These are phyloP conservation scores for Leucaena leucocephala DNA, from an alignment of 306 rosid species.

Conservation along the genomic window DNA sequence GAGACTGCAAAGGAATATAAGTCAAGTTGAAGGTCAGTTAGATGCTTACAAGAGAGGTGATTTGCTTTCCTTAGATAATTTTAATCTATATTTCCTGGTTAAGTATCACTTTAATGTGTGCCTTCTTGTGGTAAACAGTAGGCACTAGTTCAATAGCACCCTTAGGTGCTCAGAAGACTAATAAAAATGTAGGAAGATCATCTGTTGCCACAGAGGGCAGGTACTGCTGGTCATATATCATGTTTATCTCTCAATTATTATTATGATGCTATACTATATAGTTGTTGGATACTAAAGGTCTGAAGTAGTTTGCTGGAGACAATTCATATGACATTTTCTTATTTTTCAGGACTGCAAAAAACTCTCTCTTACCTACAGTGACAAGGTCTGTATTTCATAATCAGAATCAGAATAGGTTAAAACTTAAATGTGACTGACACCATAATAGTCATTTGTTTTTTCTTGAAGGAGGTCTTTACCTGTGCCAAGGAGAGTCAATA, in stretches of 20 bases:
- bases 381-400: slow-evolving; percentile 55
- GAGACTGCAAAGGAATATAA: slow-evolving; percentile 40
- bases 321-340: slow-evolving; percentile 17
- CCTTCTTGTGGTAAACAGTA: slow-evolving; percentile 11
- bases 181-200: slow-evolving; percentile 43
- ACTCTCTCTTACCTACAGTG: slow-evolving; percentile 45
- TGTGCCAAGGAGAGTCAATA: slow-evolving; percentile 53
- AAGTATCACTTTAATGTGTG: slow-evolving; percentile 17
- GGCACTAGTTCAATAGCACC: slow-evolving; percentile 43
- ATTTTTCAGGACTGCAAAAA: slow-evolving; percentile 52
- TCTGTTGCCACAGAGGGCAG: slow-evolving; percentile 56
- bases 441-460: slow-evolving; percentile 35
- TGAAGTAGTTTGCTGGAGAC: slow-evolving; percentile 10
- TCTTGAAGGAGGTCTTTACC: slow-evolving; percentile 77
- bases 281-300: slow-evolving; percentile 12
- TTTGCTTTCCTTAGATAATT: slow-evolving; percentile 22
- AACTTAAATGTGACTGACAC: slow-evolving; percentile 30
- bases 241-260: slow-evolving; percentile 24
- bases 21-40: slow-evolving; percentile 43
- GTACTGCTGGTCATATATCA: slow-evolving; percentile 51
- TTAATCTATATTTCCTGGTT: slow-evolving; percentile 9
- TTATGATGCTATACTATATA: neutral
- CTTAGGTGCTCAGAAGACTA: slow-evolving; percentile 48
- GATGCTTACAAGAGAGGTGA: slow-evolving; percentile 55
- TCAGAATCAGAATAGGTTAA: slow-evolving; percentile 23